phyloP scores from a whole-genome alignment of 1,284 basidiomycete genomes.

The Clitocybe nebularis region DNA sequence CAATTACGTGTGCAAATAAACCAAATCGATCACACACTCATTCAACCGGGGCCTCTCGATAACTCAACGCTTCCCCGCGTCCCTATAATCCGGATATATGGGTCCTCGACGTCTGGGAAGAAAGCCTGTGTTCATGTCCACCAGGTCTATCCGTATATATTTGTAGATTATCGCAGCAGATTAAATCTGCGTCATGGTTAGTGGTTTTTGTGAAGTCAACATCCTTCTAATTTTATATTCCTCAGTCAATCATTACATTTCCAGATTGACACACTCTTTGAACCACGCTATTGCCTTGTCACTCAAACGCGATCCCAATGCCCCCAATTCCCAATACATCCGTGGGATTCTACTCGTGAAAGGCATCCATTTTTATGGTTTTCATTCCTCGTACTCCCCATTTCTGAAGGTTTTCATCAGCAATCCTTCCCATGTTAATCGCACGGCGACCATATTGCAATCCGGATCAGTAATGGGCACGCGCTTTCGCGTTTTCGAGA shows the following conservation, averaged over 20 bases:
- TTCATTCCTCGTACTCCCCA: constrained; percentile 81
- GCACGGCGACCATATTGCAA: constrained; percentile 72
- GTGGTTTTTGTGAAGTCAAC: constrained; percentile 13
- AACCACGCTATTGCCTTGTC: constrained; percentile 78
- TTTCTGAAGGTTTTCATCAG: constrained; percentile 86
- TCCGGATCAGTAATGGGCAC: constrained; percentile 80
- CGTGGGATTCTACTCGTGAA: constrained; percentile 83
- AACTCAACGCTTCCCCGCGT: constrained; percentile 58
- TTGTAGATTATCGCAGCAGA: constrained; percentile 62
- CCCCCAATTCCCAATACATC: constrained; percentile 55
- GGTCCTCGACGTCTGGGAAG: constrained; percentile 73
- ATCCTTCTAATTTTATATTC: constrained; percentile 4
- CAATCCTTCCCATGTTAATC: constrained; percentile 67
- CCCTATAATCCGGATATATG: constrained; percentile 87
- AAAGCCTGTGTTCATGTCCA: constrained; percentile 90
- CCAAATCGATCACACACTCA: constrained; percentile 64
- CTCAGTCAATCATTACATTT: constrained; percentile 67
- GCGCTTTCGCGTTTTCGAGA: constrained; percentile 81
- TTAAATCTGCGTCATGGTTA: constrained; percentile 42
- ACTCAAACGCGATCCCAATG: constrained; percentile 58
- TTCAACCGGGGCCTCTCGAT: constrained; percentile 57
- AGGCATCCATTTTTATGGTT: constrained; percentile 95
- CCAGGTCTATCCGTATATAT: constrained; percentile 83
- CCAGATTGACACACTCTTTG: constrained; percentile 63
- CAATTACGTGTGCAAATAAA: constrained; percentile 59